phyloP scores from a whole-genome alignment of 768 basidiomycete genomes.

The Rhodotorula kratochvilovae region DNA sequence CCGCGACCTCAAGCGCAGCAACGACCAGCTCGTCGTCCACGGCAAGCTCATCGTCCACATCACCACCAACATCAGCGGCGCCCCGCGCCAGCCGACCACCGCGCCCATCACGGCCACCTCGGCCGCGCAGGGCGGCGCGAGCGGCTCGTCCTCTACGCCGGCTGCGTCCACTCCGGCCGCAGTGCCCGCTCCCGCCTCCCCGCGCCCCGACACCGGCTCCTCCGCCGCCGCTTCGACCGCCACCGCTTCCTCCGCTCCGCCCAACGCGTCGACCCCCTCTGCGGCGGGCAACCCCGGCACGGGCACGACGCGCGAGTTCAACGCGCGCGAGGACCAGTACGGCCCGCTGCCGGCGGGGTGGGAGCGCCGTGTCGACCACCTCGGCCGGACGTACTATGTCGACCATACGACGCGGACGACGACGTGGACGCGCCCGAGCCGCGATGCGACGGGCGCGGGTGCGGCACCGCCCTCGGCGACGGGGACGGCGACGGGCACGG shows the following conservation, averaged over 20 bases:
- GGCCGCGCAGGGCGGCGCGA: neutral
- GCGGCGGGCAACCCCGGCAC: constrained; percentile 21
- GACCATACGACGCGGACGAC: constrained; percentile 97
- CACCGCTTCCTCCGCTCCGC: neutral
- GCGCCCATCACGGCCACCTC: constrained; percentile 22
- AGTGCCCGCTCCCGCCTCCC: neutral
- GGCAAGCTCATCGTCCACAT: constrained; percentile 96
- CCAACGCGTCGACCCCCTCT: constrained; percentile 34
- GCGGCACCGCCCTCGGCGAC: constrained; percentile 54
- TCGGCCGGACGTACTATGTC: constrained; percentile 94
- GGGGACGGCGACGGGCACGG: neutral
- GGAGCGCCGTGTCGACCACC: constrained; percentile 95
- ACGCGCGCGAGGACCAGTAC: constrained; percentile 88
- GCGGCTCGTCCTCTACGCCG: neutral
- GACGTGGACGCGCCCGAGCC: constrained; percentile 83
- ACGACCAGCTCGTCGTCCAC: constrained; percentile 94
- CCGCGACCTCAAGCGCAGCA: constrained; percentile 95
- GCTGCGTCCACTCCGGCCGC: neutral
- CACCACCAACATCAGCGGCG: constrained; percentile 82
- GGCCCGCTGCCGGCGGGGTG: constrained; percentile 86
- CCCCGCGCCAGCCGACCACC: constrained; percentile 8
- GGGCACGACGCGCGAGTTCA: constrained; percentile 63
- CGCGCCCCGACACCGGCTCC: neutral
- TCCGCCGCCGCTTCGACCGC: neutral
- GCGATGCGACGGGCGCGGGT: constrained; percentile 74